Evolutionary conservation across 1,284 basidiomycete genomes (phyloP), one percentile per base, ranked within the genome.

Genomic region (Lentinula novae-zelandiae): DNA sequence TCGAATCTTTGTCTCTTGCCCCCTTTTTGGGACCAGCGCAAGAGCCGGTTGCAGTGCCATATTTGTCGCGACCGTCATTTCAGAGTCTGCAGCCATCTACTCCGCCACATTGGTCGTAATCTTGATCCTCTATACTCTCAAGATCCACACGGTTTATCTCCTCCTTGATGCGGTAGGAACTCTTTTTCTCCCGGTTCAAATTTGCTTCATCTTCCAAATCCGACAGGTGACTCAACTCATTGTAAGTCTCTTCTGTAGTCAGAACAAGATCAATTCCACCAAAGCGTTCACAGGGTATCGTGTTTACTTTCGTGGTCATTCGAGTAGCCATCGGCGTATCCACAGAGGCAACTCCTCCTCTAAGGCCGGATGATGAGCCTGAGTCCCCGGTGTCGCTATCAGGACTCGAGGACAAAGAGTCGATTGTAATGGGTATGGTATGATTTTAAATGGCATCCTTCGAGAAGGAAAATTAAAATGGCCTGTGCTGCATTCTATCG

Each of bases 51-150:
- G 36, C 5, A n/a, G 44, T 22, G 34, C 34, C 13, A 40, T 50
- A 12, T 51, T 58, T 33, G 33, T 50, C 17, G 46, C 57, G 2
- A 39, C n/a, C 7, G 49, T 58, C 20, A 49, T 58, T 17, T 27
- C 38, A 27, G 57, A 58, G 38, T 58, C 57, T 31, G 57, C 17
- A 27, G 49, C 57, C 1, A 58, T 58, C 9, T 58, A 49, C 34
- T 58, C 46, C 17, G 17, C 34, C 9, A 39, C 46, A 8, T 27
- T 49, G 15, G 17, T 58, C 12, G 38, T 51, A 2, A 49, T 39
- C 7, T 39, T 58, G 13, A 33, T 40, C 22, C 36, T 50, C 5
- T 58, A 49, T 50, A 1, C 46, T 33, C 1, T 40, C 36, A 39
- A 27, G 7, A 50, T 39, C 12, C 57, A 49, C 38, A 31, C 20